These are phyloP conservation scores for Diaporthe aspalathi DNA, from an alignment of 2,329 filamentous ascomycete genomes.

Conservation along the genomic window DNA sequence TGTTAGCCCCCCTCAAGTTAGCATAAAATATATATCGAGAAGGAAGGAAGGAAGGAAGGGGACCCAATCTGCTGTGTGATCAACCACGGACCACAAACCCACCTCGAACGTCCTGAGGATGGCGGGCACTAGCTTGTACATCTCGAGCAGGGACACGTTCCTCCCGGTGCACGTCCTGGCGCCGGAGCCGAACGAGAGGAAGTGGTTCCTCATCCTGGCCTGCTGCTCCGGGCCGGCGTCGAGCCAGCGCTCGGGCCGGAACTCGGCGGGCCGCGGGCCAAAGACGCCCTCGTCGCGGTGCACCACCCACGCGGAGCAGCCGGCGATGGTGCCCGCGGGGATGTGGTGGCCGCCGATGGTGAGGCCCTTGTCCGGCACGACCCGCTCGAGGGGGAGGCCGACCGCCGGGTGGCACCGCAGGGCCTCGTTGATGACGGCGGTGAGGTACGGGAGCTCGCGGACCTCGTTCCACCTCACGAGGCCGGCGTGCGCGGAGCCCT, in stretches of 20 bases:
- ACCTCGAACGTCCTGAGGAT: background rate
- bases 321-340: background rate
- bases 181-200: background rate
- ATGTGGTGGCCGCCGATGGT: background rate
- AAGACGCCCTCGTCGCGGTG: background rate
- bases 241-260: slow-evolving; percentile 29
- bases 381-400: slow-evolving; percentile 5
- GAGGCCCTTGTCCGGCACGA: background rate
- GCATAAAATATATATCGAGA: background rate
- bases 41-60: too few relatives aligned
- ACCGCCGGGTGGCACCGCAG: slow-evolving; percentile 12
- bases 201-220: slow-evolving; percentile 1
- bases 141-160: slow-evolving; percentile 17
- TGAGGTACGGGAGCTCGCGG: slow-evolving; percentile 3
- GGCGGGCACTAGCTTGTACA: slow-evolving; percentile 24
- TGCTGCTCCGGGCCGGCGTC: background rate
- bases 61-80: too few relatives aligned
- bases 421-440: slow-evolving; percentile 15
- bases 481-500: too few relatives aligned
- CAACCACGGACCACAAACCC: background rate
- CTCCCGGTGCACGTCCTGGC: background rate
- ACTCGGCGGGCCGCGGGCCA: background rate
- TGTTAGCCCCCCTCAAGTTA: background rate
- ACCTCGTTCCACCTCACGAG: slow-evolving; percentile 16
- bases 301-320: slow-evolving; percentile 1